Evolutionary conservation across 768 basidiomycete species (phyloP).

Genomic region (Butyriboletus loyo): DNA sequence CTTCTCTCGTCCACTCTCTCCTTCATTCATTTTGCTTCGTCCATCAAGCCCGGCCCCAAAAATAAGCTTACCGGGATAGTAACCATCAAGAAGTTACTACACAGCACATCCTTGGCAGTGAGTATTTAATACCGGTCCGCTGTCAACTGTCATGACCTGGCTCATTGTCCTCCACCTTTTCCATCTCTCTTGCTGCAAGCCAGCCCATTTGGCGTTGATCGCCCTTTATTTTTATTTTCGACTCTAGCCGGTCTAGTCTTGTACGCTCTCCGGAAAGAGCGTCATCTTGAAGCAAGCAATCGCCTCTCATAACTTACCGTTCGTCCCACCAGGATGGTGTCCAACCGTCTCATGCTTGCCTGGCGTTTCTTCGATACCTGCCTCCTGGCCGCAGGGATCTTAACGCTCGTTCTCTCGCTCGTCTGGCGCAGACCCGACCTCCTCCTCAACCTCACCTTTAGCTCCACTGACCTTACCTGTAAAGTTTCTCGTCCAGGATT

Average conservation of each 20-base stretch:
- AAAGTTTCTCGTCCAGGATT: conserved; percentile 21
- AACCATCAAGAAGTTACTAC: conserved; percentile 7
- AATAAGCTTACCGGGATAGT: background rate
- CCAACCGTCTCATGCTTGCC: conserved; percentile 61
- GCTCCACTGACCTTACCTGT: conserved; percentile 57
- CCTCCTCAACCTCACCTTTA: conserved; percentile 73
- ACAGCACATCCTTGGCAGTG: background rate
- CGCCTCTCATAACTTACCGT: conserved; percentile 6
- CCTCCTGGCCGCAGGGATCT: conserved; percentile 65
- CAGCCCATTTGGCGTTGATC: conserved; percentile 64
- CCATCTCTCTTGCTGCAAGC: conserved; percentile 36
- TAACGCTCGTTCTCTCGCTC: conserved; percentile 66
- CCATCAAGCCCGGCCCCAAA: background rate
- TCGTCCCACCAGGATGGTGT: conserved; percentile 52
- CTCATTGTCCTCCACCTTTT: conserved; percentile 1
- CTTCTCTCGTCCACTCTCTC: background rate
- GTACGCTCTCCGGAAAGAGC: conserved; percentile 57
- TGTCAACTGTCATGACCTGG: background rate
- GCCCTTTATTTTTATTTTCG: conserved; percentile 45
- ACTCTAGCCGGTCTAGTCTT: conserved; percentile 42
- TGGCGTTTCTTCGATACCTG: conserved; percentile 72
- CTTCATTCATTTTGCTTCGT: background rate
- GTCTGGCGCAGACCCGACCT: conserved; percentile 66
- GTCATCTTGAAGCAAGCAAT: conserved; percentile 14
- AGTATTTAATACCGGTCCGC: conserved; percentile 3